These are phyloP conservation scores for Xylaria acuta DNA, from an alignment of 495 filamentous ascomycete genomes.

Conservation along the genomic window DNA sequence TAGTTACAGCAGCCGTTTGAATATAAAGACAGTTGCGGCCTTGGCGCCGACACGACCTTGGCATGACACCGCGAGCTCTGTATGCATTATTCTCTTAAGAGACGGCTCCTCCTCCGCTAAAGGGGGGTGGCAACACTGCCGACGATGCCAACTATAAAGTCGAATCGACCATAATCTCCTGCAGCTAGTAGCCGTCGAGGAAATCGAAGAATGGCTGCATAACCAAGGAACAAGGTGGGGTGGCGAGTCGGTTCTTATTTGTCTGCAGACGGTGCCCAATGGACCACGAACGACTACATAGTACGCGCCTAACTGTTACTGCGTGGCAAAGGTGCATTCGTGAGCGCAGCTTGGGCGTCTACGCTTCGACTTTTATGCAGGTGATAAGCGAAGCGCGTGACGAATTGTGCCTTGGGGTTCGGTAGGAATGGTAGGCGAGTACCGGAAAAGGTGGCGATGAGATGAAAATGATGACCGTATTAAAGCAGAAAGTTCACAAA, in stretches of 20 bases:
- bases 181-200: neutral
- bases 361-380: neutral
- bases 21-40: neutral
- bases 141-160: neutral
- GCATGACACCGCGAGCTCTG: neutral
- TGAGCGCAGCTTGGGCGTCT: neutral
- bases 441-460: neutral
- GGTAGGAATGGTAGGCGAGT: neutral
- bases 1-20: neutral
- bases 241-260: neutral
- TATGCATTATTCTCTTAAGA: neutral
- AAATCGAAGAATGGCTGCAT: neutral
- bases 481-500: neutral
- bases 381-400: neutral
- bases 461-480: neutral
- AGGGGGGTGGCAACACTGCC: neutral
- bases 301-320: neutral
- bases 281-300: neutral
- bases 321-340: neutral
- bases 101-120: neutral
- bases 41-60: neutral
- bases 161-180: neutral
- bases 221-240: neutral
- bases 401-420: neutral
- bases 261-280: neutral